phyloP scores from a whole-genome alignment of 176 grass and related monocot species.

The Panicum miliaceum region DNA sequence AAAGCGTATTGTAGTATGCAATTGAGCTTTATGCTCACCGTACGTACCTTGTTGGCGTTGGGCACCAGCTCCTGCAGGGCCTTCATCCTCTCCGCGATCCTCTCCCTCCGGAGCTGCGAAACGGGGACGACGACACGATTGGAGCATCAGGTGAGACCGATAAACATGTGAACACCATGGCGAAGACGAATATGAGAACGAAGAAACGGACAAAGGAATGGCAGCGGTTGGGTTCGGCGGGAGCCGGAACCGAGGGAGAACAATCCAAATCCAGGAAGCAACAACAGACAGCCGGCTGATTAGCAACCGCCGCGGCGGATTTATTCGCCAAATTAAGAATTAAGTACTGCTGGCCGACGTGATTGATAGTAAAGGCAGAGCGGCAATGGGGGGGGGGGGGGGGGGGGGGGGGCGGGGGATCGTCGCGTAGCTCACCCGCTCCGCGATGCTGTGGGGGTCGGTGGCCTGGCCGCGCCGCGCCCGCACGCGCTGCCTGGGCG shows the following conservation, averaged over 20 bases:
- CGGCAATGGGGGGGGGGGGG: not conserved
- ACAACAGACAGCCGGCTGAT: conserved; percentile 30
- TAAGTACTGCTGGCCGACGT: not conserved
- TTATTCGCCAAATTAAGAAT: conserved; percentile 17
- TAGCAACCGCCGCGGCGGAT: conserved; percentile 47
- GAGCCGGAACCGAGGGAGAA: conserved; percentile 26
- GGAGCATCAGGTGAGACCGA: not conserved
- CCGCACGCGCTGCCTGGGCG: conserved; percentile 69
- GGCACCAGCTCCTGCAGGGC: conserved; percentile 89
- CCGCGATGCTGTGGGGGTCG: conserved; percentile 93
- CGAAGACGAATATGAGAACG: conserved; percentile 7
- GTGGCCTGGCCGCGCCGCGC: conserved; percentile 84
- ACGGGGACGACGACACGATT: not conserved
- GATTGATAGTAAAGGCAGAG: conserved; percentile 24
- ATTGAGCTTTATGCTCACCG: conserved; percentile 48
- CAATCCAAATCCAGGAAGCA: conserved; percentile 45
- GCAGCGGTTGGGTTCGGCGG: not conserved
- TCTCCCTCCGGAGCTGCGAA: conserved; percentile 89
- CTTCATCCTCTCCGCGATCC: conserved; percentile 99
- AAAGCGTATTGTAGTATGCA: not conserved
- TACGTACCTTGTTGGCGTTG: conserved; percentile 99
- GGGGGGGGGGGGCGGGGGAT: not conserved
- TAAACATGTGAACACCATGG: not conserved
- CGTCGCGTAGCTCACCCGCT: conserved; percentile 61
- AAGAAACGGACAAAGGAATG: conserved; percentile 46